Evolutionary conservation across 768 basidiomycete genomes (phyloP).

Genomic region (Collybia mongolica): DNA sequence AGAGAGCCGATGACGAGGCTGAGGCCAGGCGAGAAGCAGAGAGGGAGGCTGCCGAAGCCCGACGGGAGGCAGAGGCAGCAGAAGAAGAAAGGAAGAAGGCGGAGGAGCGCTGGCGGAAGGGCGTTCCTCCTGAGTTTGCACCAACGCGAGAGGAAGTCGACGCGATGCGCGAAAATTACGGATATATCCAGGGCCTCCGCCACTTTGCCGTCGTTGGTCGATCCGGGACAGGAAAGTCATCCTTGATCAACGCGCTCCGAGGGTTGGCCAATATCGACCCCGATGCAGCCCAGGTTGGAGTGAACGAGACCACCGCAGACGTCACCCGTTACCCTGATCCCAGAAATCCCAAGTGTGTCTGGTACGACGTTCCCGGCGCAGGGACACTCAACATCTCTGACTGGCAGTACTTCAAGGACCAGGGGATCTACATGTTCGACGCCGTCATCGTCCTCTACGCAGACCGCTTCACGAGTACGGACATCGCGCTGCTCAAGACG

Average conservation of each 20-base stretch:
- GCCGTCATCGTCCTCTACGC: constrained; percentile 28
- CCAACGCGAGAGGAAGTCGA: neutral
- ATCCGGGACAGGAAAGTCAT: constrained; percentile 33
- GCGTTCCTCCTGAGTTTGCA: neutral
- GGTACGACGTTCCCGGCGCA: constrained; percentile 34
- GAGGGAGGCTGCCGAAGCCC: neutral
- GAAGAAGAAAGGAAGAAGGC: neutral
- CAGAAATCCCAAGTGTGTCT: constrained; percentile 20
- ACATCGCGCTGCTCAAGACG: constrained; percentile 29
- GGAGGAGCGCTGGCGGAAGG: constrained; percentile 2
- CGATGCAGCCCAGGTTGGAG: constrained; percentile 22
- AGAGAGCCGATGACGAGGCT: neutral
- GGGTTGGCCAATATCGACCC: constrained; percentile 20
- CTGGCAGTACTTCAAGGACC: constrained; percentile 34
- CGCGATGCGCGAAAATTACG: neutral
- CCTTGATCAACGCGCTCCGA: constrained; percentile 32
- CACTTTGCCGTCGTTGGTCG: constrained; percentile 31
- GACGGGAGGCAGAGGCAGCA: neutral
- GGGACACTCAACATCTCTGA: constrained; percentile 27
- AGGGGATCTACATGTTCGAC: constrained; percentile 35
- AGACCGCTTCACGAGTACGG: constrained; percentile 31
- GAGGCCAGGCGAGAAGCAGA: constrained; percentile 1
- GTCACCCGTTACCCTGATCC: constrained; percentile 22
- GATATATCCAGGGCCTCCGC: neutral
- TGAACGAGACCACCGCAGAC: constrained; percentile 25